Conservation (phyloP, 2,329 filamentous ascomycete species). For the Aspergillus aculeatus region DNA sequence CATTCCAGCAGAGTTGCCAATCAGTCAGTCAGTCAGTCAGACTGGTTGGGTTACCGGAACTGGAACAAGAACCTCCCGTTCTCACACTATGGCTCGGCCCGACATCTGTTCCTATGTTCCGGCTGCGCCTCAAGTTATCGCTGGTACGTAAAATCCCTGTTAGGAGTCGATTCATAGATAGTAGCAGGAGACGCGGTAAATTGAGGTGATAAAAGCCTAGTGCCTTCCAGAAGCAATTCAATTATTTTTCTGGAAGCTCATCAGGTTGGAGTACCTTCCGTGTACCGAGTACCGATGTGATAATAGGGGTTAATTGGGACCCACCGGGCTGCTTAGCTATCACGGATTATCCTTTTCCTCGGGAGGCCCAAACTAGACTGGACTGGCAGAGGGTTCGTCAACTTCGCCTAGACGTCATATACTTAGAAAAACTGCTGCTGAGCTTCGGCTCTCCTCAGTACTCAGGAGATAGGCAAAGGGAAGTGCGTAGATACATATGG, state of each 20-base stretch:
- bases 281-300: neutral
- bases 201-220: neutral
- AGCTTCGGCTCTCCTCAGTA: neutral
- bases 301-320: neutral
- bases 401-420: neutral
- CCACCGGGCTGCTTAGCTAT: neutral
- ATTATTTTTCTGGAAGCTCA: neutral
- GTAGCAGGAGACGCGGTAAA: neutral
- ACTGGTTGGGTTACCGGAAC: neutral
- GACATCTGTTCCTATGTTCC: constrained; percentile 9
- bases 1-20: no score
- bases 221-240: neutral
- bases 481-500: no score
- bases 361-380: neutral
- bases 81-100: constrained; percentile 18
- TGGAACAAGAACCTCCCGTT: neutral
- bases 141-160: neutral
- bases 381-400: neutral
- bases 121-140: neutral
- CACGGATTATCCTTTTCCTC: neutral
- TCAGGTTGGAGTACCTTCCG: neutral
- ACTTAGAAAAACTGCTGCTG: neutral
- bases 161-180: neutral
- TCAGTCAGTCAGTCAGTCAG: neutral
- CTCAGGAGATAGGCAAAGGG: no score